Evolutionary conservation across 805 yeast genomes (phyloP).

Genomic region (Saccharomycopsis javanensis): DNA sequence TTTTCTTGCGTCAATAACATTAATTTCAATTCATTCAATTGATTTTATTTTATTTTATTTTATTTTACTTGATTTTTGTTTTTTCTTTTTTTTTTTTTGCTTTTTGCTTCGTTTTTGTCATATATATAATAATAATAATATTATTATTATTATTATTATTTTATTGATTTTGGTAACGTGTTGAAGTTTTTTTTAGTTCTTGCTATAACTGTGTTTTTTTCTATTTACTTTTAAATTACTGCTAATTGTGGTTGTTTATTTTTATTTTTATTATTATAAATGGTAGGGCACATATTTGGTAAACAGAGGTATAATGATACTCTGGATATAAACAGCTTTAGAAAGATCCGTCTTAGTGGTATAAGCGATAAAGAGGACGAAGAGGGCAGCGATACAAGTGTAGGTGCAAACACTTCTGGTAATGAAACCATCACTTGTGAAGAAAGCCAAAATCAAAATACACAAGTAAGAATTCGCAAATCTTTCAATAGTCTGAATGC

Average conservation of each 20-base stretch:
- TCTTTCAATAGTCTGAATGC: background rate
- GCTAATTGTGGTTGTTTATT: too few relatives aligned
- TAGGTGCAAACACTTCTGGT: background rate
- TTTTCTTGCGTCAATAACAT: too few relatives aligned
- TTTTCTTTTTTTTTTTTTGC: background rate
- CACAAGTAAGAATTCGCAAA: background rate
- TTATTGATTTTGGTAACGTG: too few relatives aligned
- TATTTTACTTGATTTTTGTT: background rate
- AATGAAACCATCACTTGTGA: background rate
- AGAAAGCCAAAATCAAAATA: background rate
- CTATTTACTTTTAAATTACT: too few relatives aligned
- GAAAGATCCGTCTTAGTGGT: background rate
- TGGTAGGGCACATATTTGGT: background rate
- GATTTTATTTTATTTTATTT: too few relatives aligned
- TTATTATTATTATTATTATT: too few relatives aligned
- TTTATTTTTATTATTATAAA: background rate
- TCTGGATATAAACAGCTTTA: background rate
- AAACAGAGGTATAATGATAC: background rate
- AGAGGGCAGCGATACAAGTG: constrained; percentile 1
- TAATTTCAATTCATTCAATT: background rate
- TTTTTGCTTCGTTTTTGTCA: background rate
- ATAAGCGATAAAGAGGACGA: background rate
- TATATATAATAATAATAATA: too few relatives aligned
- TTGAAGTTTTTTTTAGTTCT: too few relatives aligned
- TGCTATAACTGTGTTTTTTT: too few relatives aligned